Conservation (phyloP, 768 basidiomycete genomes). For the Phanerochaete carnosa region DNA sequence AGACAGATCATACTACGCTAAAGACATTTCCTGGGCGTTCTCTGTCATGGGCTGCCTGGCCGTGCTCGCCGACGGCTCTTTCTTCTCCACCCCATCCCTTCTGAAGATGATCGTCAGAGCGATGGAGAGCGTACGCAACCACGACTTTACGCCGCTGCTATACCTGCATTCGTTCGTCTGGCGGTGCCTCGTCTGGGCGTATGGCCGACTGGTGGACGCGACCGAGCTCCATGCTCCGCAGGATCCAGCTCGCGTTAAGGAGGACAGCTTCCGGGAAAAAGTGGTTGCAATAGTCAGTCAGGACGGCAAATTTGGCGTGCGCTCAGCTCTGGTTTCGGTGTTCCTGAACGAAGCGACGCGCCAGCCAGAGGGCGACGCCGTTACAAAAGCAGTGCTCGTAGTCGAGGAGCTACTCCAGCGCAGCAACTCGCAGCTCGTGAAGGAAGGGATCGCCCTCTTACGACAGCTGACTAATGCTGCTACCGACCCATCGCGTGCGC, state of each 20-base stretch:
- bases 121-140: not conserved
- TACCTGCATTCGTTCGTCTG: not conserved
- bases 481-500: not conserved
- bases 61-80: not conserved
- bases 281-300: not conserved
- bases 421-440: slow-evolving; percentile 33
- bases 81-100: not conserved
- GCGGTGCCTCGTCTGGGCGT: not conserved
- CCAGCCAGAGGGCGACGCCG: slow-evolving; percentile 17
- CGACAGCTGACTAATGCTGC: slow-evolving; percentile 29
- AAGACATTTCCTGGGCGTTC: not conserved
- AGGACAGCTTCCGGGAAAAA: not conserved
- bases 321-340: not conserved
- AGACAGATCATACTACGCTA: not conserved
- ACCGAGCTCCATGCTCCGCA: not conserved
- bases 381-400: slow-evolving; percentile 35
- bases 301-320: not conserved
- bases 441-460: slow-evolving; percentile 34
- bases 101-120: not conserved
- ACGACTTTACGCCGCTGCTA: not conserved
- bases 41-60: not conserved
- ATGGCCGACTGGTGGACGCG: not conserved
- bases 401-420: slow-evolving; percentile 36
- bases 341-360: not conserved
- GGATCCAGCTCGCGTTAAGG: not conserved